These are phyloP conservation scores for Quambalaria eucalypti DNA, from an alignment of 1,284 basidiomycete genomes.

Conservation along the genomic window DNA sequence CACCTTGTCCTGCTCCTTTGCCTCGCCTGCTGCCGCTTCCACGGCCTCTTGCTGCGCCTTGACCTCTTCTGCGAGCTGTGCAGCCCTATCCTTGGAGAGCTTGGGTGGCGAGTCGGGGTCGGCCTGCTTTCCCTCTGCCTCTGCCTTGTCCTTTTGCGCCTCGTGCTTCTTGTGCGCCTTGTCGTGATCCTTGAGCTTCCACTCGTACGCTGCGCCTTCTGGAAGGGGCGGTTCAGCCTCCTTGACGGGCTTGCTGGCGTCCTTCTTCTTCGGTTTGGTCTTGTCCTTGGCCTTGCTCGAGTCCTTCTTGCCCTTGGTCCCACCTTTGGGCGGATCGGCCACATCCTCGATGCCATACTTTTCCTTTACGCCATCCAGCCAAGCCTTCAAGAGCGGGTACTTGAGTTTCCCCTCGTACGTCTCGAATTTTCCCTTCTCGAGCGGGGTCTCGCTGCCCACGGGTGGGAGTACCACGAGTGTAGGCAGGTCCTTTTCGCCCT, in stretches of 20 bases:
- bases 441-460: neutral
- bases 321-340: constrained; percentile 5
- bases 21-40: neutral
- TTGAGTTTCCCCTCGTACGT: constrained; percentile 32
- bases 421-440: constrained; percentile 19
- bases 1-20: too few species aligned
- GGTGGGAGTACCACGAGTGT: constrained; percentile 25
- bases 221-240: constrained; percentile 3
- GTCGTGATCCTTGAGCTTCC: constrained; percentile 7
- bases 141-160: neutral
- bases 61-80: neutral
- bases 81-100: neutral
- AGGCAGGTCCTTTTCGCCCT: constrained; percentile 24
- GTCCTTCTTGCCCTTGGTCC: constrained; percentile 5
- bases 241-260: neutral
- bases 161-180: constrained; percentile 1
- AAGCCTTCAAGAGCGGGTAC: constrained; percentile 31
- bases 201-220: constrained; percentile 10
- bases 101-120: neutral
- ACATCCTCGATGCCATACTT: constrained; percentile 10
- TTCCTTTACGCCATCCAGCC: constrained; percentile 26
- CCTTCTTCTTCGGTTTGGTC: constrained; percentile 10
- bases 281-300: constrained; percentile 14
- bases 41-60: neutral
- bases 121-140: neutral